Base-by-base conservation (phyloP, 192 early-diverging fungal genomes). In the Backusella mclennaniae region DNA sequence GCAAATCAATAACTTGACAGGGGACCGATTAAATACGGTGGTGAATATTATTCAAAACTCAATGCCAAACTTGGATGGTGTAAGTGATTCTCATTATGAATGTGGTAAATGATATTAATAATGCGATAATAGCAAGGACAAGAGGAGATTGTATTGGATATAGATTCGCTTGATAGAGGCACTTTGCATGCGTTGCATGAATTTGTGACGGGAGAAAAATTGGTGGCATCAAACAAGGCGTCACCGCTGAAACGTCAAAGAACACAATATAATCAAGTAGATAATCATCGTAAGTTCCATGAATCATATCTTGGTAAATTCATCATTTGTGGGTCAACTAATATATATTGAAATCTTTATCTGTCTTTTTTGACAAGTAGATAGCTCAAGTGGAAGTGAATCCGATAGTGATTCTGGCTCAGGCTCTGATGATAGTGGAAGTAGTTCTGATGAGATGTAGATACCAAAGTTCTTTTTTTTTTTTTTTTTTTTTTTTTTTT, bases 111-210 rank as follows among this genome's bases (percentile, higher is more conserved):
- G 12, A 52, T 41, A 6, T 17, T 66, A 17, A 26, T 21, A n/a
- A 35, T 23, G 7, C 11, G 3, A 4, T 17, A 41, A 66, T 52
- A 87, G 15, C 83, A 85, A n/a, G 89, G 85, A 6, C 90, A 93
- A 73, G 93, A 94, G 44, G 97, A 98, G 82, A 95, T 98, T 73
- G 96, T 98, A 80, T 87, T 99, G 76, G 97, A 99, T 75, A 97
- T 99, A 83, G 96, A 97, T 74, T 87, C 94, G 0, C 85, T 98
- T 59, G 93, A 95, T 80, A 89, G 91, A 73, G 83, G 82, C 35
- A 97, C 96, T 12, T 87, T 97, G 31, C 93, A 89, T 80, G 88
- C 90, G 79, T 84, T 99, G 49, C 96, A 97, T 80, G 87, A 94
- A 52, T 98, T 93, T 83, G 96, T 97, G 7, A 89, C 86, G 31